These are phyloP conservation scores for Phalaenopsis equestris DNA, from an alignment of 106 monocot genomes.

Conservation along the genomic window DNA sequence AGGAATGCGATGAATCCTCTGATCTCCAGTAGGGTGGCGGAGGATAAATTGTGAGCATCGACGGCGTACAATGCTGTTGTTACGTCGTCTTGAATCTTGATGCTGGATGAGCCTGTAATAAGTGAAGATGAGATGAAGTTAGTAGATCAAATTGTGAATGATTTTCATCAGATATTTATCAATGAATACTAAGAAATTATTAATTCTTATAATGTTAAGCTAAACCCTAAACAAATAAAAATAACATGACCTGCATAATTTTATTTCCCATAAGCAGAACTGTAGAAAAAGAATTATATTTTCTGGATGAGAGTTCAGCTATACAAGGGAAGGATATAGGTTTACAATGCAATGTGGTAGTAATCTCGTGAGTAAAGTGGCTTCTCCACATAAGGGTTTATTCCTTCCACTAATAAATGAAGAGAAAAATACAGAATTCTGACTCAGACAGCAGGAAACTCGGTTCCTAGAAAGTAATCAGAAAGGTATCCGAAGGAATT, in stretches of 20 bases:
- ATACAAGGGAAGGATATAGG: not conserved
- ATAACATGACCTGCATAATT: no score
- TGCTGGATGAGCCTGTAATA: conserved; percentile 56
- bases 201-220: no score
- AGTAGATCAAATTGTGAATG: no score
- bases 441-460: not conserved
- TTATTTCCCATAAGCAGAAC: not conserved
- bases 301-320: not conserved
- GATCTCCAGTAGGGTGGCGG: conserved; percentile 13
- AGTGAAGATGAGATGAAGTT: not conserved
- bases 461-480: not conserved
- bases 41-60: conserved; percentile 39
- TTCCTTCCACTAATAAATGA: not conserved
- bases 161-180: no score
- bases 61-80: conserved; percentile 38
- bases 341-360: not conserved
- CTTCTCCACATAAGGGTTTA: not conserved
- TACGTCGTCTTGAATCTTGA: conserved; percentile 48
- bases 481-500: not conserved
- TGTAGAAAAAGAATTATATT: not conserved
- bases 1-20: conserved; percentile 19
- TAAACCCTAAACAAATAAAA: no score
- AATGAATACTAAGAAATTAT: no score
- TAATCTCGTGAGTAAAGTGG: not conserved
- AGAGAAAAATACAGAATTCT: not conserved